A percentile compares a stretch with the other conserved stretches of the same genome.
Conservation (phyloP, 2,329 filamentous ascomycete species). For the Fusarium sp. region DNA sequence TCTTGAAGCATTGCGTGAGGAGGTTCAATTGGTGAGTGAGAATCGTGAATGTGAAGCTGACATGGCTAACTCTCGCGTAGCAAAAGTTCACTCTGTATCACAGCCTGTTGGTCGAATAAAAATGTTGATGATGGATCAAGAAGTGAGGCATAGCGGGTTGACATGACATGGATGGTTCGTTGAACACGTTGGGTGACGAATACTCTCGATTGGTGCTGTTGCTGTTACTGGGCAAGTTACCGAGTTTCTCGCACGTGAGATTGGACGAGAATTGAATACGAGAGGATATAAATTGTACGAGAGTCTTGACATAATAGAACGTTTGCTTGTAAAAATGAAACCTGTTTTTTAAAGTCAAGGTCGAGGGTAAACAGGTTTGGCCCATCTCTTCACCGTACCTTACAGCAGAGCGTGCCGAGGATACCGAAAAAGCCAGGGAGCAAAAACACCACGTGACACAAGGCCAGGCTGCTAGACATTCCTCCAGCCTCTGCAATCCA, state of each 20-base stretch:
- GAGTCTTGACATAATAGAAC: neutral
- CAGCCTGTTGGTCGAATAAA: neutral
- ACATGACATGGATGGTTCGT: neutral
- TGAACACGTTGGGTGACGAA: neutral
- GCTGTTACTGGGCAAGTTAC: neutral
- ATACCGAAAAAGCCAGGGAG: neutral
- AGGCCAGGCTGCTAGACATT: neutral
- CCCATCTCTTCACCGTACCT: neutral
- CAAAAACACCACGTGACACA: constrained; percentile 27
- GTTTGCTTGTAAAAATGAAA: neutral
- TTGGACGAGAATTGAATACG: constrained; percentile 1
- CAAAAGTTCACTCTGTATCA: neutral
- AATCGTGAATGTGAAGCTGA: neutral
- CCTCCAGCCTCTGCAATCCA: neutral
- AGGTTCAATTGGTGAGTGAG: neutral
- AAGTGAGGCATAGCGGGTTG: neutral
- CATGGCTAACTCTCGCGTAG: neutral
- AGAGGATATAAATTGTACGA: neutral
- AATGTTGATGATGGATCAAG: neutral
- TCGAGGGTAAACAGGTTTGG: neutral
- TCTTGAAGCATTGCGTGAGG: neutral
- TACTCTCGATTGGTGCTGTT: neutral
- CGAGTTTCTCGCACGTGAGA: neutral
- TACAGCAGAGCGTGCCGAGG: neutral
- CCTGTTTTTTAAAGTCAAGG: neutral